Conservation (phyloP, 1,139 yeast genomes). For the Magnusiomyces magnusii region DNA sequence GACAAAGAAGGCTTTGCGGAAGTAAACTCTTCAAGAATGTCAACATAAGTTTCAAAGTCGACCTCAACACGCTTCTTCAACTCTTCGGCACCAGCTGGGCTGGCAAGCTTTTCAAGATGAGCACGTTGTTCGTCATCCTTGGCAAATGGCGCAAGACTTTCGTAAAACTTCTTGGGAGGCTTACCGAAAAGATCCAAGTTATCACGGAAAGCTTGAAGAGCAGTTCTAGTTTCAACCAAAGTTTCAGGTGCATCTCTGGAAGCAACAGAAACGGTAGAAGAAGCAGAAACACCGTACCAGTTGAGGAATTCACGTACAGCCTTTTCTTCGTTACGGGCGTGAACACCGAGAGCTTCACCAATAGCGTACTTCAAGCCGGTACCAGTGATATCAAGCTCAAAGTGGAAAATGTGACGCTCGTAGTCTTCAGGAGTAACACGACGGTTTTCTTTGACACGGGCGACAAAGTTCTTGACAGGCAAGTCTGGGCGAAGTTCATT, state of each 20-base stretch:
- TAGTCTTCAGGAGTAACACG: constrained; percentile 90
- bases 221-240: constrained; percentile 63
- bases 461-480: constrained; percentile 77
- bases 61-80: constrained; percentile 82
- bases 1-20: constrained; percentile 76
- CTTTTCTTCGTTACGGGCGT: constrained; percentile 70
- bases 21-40: constrained; percentile 68
- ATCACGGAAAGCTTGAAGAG: constrained; percentile 71
- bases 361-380: constrained; percentile 88
- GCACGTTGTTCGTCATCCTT: constrained; percentile 60
- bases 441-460: constrained; percentile 84
- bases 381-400: constrained; percentile 86
- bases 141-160: constrained; percentile 67
- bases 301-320: constrained; percentile 62
- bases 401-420: constrained; percentile 93
- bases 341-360: constrained; percentile 96
- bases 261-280: constrained; percentile 62
- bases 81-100: constrained; percentile 79
- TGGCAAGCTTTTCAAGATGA: constrained; percentile 53
- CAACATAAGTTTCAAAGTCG: constrained; percentile 74
- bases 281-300: constrained; percentile 63
- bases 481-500: constrained; percentile 77
- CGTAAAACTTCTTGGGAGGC: constrained; percentile 93
- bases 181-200: constrained; percentile 86
- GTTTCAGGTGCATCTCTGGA: constrained; percentile 54